Conservation (phyloP, 176 grass and related monocot species). For the Oryza officinalis region DNA sequence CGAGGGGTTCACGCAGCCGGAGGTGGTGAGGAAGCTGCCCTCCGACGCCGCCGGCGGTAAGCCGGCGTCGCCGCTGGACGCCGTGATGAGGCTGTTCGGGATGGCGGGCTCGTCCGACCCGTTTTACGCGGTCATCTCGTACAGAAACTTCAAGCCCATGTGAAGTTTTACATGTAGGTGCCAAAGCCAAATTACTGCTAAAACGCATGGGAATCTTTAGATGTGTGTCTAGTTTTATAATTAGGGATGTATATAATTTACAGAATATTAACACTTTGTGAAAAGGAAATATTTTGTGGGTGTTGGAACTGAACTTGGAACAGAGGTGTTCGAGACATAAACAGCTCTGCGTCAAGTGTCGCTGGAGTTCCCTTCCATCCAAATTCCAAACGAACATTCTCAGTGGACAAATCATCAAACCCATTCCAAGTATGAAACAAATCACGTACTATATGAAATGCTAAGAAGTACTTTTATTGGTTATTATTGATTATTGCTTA, state of each 20-base stretch:
- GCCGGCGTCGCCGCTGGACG: constrained; percentile 48
- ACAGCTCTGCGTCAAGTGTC: not conserved
- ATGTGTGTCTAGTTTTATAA: not conserved
- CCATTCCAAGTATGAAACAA: not conserved
- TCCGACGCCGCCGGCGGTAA: constrained; percentile 31
- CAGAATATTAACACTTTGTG: not conserved
- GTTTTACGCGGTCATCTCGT: constrained; percentile 84
- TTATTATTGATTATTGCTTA: too few species aligned
- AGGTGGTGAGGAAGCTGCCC: constrained; percentile 65
- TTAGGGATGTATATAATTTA: not conserved
- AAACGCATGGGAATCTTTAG: not conserved
- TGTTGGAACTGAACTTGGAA: too few species aligned
- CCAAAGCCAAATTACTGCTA: not conserved
- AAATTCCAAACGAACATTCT: not conserved
- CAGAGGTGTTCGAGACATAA: not conserved
- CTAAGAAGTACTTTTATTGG: too few species aligned
- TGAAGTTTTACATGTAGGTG: not conserved
- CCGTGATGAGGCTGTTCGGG: constrained; percentile 68
- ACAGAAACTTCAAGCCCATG: constrained; percentile 73
- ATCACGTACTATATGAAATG: not conserved
- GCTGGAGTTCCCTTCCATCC: not conserved
- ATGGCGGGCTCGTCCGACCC: constrained; percentile 57
- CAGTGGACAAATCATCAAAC: not conserved
- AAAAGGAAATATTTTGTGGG: not conserved
- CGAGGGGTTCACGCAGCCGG: constrained; percentile 88